These are phyloP conservation scores for Taphrina pruni DNA, from an alignment of 1,139 yeast genomes.

Conservation along the genomic window DNA sequence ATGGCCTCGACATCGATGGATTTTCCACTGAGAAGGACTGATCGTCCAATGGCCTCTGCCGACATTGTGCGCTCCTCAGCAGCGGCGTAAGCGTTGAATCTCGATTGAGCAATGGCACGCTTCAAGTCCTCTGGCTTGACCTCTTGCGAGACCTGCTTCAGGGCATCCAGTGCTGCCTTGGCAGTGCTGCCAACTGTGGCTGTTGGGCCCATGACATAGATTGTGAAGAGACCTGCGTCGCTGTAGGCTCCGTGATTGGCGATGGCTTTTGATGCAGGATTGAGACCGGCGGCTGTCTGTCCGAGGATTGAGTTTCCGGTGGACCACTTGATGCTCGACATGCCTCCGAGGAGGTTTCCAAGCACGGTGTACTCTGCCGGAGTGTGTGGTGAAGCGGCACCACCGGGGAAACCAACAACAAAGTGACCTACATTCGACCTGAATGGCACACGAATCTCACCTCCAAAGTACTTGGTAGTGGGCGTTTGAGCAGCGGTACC, in stretches of 20 bases:
- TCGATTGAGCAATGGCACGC: slow-evolving; percentile 58
- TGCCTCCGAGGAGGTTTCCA: slow-evolving; percentile 72
- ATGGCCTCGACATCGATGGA: slow-evolving; percentile 42
- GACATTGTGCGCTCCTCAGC: slow-evolving; percentile 54
- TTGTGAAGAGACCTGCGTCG: slow-evolving; percentile 81
- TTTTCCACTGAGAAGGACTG: slow-evolving; percentile 50
- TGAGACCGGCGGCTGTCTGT: slow-evolving; percentile 55
- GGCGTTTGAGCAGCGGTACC: slow-evolving; percentile 58
- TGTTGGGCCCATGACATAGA: slow-evolving; percentile 65
- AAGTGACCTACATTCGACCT: slow-evolving; percentile 68
- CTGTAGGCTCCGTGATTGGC: slow-evolving; percentile 70
- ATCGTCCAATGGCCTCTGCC: slow-evolving; percentile 45
- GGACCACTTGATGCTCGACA: slow-evolving; percentile 56
- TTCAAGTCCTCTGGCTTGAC: slow-evolving; percentile 54
- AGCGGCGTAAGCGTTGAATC: slow-evolving; percentile 52
- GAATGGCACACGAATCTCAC: slow-evolving; percentile 78
- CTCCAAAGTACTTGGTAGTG: slow-evolving; percentile 60
- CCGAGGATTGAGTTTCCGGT: slow-evolving; percentile 57
- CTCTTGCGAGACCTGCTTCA: slow-evolving; percentile 45
- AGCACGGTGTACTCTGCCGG: slow-evolving; percentile 73
- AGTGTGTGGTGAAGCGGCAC: slow-evolving; percentile 54
- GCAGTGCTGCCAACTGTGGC: slow-evolving; percentile 63
- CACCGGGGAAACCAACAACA: slow-evolving; percentile 79
- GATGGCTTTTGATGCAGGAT: slow-evolving; percentile 53
- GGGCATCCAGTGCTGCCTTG: slow-evolving; percentile 59